A percentile compares a stretch with the other conserved stretches of the same genome.
Evolutionary conservation across 129 eudicot species (phyloP).

Genomic region (Tanacetum coccineum): DNA sequence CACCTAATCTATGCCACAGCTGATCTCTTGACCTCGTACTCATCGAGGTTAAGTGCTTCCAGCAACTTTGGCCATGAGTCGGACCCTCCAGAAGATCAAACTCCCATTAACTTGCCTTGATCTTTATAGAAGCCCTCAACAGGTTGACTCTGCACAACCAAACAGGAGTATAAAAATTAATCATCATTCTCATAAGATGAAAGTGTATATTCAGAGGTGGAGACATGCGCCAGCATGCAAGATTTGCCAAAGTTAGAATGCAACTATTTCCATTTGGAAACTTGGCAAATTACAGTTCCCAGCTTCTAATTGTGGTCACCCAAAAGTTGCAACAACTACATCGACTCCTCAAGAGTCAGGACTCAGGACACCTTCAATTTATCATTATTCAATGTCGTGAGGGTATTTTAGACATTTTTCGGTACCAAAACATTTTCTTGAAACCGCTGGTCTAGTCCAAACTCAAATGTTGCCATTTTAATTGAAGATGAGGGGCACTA

Average conservation of each 20-base stretch:
- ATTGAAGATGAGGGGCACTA: not conserved
- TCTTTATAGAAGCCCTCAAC: slow-evolving; percentile 78
- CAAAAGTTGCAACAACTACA: not conserved
- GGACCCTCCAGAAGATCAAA: slow-evolving; percentile 92
- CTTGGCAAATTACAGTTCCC: not conserved
- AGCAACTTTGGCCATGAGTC: slow-evolving; percentile 95
- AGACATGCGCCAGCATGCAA: not conserved
- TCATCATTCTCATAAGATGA: slow-evolving; percentile 3
- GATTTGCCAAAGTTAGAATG: not conserved
- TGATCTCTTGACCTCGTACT: slow-evolving; percentile 67
- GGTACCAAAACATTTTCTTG: not conserved
- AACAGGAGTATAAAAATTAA: slow-evolving; percentile 1
- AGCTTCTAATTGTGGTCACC: not conserved
- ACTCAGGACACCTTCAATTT: not conserved
- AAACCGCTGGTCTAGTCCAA: not conserved
- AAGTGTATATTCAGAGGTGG: not conserved
- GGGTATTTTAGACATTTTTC: slow-evolving; percentile 17
- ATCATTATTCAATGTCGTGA: slow-evolving; percentile 11
- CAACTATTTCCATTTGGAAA: not conserved
- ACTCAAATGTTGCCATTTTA: slow-evolving; percentile 3
- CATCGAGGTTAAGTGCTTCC: slow-evolving; percentile 91
- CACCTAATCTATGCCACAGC: slow-evolving; percentile 51
- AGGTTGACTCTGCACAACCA: slow-evolving; percentile 77
- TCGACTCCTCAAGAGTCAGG: not conserved
- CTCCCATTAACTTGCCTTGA: slow-evolving; percentile 77